Percentiles rank a stretch among this genome's conserved stretches.
phyloP scores from a whole-genome alignment of 2,329 filamentous ascomycete species.

The Pestalotiopsis sp. region DNA sequence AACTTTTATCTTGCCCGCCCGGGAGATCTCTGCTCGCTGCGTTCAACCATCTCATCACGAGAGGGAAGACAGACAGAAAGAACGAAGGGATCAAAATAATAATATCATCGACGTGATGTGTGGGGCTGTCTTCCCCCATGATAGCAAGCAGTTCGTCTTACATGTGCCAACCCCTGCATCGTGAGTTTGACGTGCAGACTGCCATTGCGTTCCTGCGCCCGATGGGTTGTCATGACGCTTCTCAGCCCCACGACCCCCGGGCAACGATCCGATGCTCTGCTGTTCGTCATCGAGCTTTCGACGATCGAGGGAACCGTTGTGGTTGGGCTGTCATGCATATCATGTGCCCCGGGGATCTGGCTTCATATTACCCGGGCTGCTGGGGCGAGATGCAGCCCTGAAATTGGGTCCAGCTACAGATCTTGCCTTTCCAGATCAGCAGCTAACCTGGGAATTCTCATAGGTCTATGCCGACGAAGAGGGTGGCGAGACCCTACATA shows the following conservation, averaged over 20 bases:
- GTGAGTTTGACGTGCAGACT: conserved; percentile 31
- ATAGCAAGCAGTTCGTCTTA: conserved; percentile 35
- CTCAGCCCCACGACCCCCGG: conserved; percentile 29
- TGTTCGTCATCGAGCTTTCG: conserved; percentile 10
- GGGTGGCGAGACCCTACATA: conserved; percentile 92
- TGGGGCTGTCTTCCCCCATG: conserved; percentile 27
- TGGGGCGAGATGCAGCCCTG: conserved; percentile 24
- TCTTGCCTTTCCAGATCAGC: conserved; percentile 26
- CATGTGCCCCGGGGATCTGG: conserved; percentile 23
- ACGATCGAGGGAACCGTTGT: conserved; percentile 23
- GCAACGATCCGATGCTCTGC: conserved; percentile 10
- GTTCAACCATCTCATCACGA: conserved; percentile 18
- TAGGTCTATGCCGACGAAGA: conserved; percentile 92
- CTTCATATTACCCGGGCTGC: conserved; percentile 31
- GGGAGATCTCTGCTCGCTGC: conserved; percentile 16
- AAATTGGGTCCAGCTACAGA: conserved; percentile 24
- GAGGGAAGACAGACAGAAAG: conserved; percentile 17
- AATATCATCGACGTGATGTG: conserved; percentile 14
- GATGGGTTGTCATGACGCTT: conserved; percentile 20
- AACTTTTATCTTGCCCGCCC: conserved; percentile 21
- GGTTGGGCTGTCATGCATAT: conserved; percentile 35
- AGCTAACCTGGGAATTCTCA: conserved; percentile 32
- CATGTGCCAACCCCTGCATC: conserved; percentile 37
- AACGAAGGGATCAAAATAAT: conserved; percentile 7
- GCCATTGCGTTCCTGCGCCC: conserved; percentile 29